Conservation (phyloP, 1,139 yeast genomes). For the Candida neerlandica region DNA sequence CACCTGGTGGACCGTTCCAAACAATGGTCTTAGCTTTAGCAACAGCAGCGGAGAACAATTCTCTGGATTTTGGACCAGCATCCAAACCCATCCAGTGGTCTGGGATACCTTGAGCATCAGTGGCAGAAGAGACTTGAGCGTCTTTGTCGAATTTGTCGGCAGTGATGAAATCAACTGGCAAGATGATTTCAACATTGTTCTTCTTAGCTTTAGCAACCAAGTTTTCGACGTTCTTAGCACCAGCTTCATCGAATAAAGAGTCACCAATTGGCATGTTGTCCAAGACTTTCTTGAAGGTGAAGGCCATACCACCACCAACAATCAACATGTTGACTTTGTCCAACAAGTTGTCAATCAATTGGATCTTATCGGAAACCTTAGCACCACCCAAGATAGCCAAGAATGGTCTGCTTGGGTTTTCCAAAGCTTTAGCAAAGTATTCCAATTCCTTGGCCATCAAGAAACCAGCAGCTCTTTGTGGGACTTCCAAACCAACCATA, state of each 20-base stretch:
- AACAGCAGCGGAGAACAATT: slow-evolving; percentile 76
- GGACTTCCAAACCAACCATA: slow-evolving; percentile 92
- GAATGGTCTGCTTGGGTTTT: slow-evolving; percentile 95
- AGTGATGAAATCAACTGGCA: slow-evolving; percentile 92
- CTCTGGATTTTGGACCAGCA: slow-evolving; percentile 83
- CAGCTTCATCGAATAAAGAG: slow-evolving; percentile 88
- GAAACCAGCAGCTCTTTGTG: slow-evolving; percentile 97
- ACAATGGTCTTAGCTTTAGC: slow-evolving; percentile 94
- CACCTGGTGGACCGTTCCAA: slow-evolving; percentile 99
- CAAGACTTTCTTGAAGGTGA: slow-evolving; percentile 93
- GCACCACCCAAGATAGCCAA: slow-evolving; percentile 98
- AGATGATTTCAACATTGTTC: slow-evolving; percentile 86
- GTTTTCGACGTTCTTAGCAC: slow-evolving; percentile 88
- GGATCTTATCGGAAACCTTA: slow-evolving; percentile 96
- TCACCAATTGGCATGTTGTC: slow-evolving; percentile 84
- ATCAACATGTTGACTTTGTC: slow-evolving; percentile 91
- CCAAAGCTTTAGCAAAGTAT: slow-evolving; percentile 96
- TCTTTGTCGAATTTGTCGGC: slow-evolving; percentile 93
- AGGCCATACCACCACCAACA: slow-evolving; percentile 99
- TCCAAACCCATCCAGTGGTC: slow-evolving; percentile 95
- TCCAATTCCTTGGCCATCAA: slow-evolving; percentile 94
- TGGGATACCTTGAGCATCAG: slow-evolving; percentile 87
- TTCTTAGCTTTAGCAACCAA: slow-evolving; percentile 93
- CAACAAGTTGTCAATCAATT: slow-evolving; percentile 92
- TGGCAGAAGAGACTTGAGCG: slow-evolving; percentile 79